These are phyloP conservation scores for Mycena rebaudengoi DNA, from an alignment of 768 basidiomycete genomes.

Conservation along the genomic window DNA sequence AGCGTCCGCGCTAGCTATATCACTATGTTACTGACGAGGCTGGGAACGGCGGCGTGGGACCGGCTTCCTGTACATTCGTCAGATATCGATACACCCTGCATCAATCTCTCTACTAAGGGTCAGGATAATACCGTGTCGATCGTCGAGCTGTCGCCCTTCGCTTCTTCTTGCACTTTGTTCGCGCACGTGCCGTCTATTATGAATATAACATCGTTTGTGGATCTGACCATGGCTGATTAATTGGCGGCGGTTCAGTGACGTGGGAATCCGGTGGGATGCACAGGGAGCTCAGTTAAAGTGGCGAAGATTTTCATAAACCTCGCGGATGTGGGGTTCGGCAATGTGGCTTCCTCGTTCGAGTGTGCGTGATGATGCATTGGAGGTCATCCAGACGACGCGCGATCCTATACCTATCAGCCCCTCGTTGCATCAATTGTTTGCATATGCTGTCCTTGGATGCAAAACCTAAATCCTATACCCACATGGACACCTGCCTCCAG, in stretches of 20 bases:
- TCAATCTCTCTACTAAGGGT: no score
- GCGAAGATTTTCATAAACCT: neutral
- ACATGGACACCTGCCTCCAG: no score
- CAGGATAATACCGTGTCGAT: no score
- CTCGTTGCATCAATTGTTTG: neutral
- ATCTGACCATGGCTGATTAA: neutral
- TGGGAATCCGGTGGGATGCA: neutral
- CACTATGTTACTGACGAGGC: no score
- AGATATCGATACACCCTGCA: no score
- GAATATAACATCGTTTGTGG: neutral
- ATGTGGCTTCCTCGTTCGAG: neutral
- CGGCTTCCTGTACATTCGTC: no score
- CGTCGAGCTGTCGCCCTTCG: no score
- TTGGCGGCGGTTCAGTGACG: neutral
- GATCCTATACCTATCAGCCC: neutral
- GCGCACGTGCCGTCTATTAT: no score
- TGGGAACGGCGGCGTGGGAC: no score
- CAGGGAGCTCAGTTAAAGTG: neutral
- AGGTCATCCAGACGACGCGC: neutral
- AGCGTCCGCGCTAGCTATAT: no score
- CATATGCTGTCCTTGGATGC: neutral
- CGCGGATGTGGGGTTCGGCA: neutral
- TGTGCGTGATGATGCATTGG: neutral
- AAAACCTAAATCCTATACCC: no score
- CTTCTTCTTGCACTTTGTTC: no score